Conservation (phyloP, 2,329 filamentous ascomycete genomes). For the Thielaviopsis punctulata region DNA sequence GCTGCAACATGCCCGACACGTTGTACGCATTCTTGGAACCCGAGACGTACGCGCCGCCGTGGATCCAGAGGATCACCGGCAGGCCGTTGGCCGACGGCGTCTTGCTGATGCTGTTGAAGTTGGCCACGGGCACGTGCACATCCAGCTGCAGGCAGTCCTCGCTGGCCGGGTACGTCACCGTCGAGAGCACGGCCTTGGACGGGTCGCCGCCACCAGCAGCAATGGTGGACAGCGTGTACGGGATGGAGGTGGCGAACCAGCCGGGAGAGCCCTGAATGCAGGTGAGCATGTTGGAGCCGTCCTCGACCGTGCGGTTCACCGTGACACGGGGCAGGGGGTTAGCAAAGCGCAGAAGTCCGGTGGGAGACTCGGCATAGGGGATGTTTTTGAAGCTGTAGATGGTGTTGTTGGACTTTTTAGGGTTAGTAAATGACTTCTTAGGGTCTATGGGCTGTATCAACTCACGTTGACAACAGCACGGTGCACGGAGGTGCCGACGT, state of each 20-base stretch:
- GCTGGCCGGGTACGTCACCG: conserved; percentile 13
- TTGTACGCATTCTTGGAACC: conserved; percentile 24
- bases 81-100: conserved; percentile 16
- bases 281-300: conserved; percentile 14
- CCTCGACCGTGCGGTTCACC: conserved; percentile 17
- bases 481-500: conserved; percentile 38
- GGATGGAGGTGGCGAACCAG: conserved; percentile 5
- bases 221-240: not conserved
- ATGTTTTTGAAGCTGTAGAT: conserved; percentile 24
- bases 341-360: conserved; percentile 21
- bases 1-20: conserved; percentile 17
- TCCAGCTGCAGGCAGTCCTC: conserved; percentile 33
- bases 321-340: conserved; percentile 17
- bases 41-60: conserved; percentile 29
- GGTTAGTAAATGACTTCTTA: not conserved
- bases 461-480: conserved; percentile 2
- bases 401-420: not conserved
- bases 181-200: conserved; percentile 15
- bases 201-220: conserved; percentile 10
- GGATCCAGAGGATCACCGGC: conserved; percentile 24
- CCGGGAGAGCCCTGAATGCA: conserved; percentile 16
- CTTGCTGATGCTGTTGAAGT: conserved; percentile 13
- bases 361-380: conserved; percentile 23
- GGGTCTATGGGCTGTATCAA: not conserved
- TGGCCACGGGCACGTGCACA: conserved; percentile 27